Conservation (phyloP, 1,139 yeast genomes). For the Saccharomyces hybrid region DNA sequence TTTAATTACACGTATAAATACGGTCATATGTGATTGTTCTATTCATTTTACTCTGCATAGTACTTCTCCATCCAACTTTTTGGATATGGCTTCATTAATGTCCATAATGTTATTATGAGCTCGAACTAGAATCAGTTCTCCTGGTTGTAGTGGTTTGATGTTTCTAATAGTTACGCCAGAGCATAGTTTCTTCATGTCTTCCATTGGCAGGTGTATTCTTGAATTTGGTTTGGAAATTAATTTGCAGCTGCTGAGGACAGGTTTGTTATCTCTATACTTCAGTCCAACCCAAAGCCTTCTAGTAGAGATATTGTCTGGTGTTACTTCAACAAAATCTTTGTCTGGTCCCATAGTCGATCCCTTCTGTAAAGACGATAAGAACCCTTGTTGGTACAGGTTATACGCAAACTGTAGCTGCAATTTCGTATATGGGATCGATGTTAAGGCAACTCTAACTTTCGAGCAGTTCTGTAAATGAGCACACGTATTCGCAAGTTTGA, state of each 20-base stretch:
- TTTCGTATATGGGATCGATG: conserved; percentile 79
- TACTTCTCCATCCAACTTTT: conserved; percentile 66
- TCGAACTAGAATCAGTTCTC: conserved; percentile 73
- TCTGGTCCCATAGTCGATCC: conserved; percentile 95
- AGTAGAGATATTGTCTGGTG: conserved; percentile 79
- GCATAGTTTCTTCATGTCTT: conserved; percentile 66
- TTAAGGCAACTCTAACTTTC: conserved; percentile 62
- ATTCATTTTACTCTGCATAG: conserved; percentile 59
- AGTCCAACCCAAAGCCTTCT: conserved; percentile 88
- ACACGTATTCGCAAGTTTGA: conserved; percentile 74
- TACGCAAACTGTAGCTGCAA: conserved; percentile 77
- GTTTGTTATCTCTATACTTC: conserved; percentile 73
- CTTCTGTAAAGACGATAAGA: conserved; percentile 71
- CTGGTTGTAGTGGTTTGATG: conserved; percentile 78
- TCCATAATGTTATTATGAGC: conserved; percentile 53
- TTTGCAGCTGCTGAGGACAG: conserved; percentile 66
- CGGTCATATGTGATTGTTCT: neutral
- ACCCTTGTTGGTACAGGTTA: conserved; percentile 86
- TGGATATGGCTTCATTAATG: conserved; percentile 76
- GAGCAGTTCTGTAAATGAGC: conserved; percentile 87
- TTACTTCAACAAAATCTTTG: conserved; percentile 59
- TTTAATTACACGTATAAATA: neutral
- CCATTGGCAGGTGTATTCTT: conserved; percentile 52
- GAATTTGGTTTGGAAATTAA: conserved; percentile 83
- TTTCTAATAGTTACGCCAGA: conserved; percentile 69